Base-by-base conservation (phyloP, 1,139 yeast species). In the Groenewaldozyma auringiensis region DNA sequence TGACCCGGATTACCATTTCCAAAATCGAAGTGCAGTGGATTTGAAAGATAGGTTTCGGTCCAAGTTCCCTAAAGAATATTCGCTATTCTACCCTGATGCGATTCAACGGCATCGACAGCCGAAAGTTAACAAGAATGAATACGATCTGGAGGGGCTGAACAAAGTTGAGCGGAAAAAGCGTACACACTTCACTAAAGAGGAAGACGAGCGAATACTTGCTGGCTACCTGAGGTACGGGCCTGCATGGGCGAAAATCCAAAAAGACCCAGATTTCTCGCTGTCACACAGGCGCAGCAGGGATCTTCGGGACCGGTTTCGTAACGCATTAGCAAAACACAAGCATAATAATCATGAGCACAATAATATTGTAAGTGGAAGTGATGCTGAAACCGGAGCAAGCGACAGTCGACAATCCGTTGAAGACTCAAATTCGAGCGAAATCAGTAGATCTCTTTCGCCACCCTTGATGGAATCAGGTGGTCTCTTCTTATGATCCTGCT, bases 191-290 rank as follows among this genome's bases (percentile, higher is more conserved):
- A 84, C 95, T 0, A 64, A 75, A 2, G 86, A 76, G 44, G 98
- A 92, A 63, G 97, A 92, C 65, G 77, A 74, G 33, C 69, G 74
- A 37, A 68, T 92, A 40, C 64, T 85, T 27, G 70, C 72, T 47
- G 94, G 95, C 1, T 86, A 78, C 62, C 68, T 75, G 46, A 74
- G 72, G 55, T 79, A 77, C 61, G 97, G 97, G 0, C 76, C 96
- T 0, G 78, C 84, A 31, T 92, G 98, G 98, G 83, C 87, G 51
- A 83, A 82, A 60, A 92, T 92, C 33, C 73, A 69, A 53, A 62
- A 69, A 14, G 74, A 69, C 50, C 62, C 63, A 37, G 52, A 57
- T 17, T 56, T 70, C 40, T 61, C 64, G 13, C 58, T 70, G 32
- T 55, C 56, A 37, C 67, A 63, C 42, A 61, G 74, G 36, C 65